A percentile compares a stretch with the other conserved stretches of the same genome.
These are phyloP conservation scores for Aspergillus wentii DNA, from an alignment of 495 filamentous ascomycete genomes.

Conservation along the genomic window DNA sequence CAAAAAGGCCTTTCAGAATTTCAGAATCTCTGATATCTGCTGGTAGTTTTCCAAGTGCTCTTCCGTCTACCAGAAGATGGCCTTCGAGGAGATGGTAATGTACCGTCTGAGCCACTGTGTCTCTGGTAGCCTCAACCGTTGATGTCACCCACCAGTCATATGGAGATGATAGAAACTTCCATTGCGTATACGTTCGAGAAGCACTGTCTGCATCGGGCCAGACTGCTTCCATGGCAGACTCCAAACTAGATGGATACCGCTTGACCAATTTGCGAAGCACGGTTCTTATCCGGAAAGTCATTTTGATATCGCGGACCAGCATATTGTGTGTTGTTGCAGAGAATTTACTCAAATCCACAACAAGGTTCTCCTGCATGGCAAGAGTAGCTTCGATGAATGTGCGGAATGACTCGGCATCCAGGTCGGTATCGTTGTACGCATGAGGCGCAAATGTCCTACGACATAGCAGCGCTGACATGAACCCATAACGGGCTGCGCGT, in stretches of 20 bases:
- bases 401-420: slow-evolving; percentile 20
- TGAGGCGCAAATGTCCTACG: slow-evolving; percentile 27
- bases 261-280: slow-evolving; percentile 18
- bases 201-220: slow-evolving; percentile 7
- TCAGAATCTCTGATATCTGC: slow-evolving; percentile 37
- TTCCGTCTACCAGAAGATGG: slow-evolving; percentile 51
- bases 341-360: not conserved
- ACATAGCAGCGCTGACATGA: slow-evolving; percentile 31
- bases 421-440: slow-evolving; percentile 6
- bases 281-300: slow-evolving; percentile 28
- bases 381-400: slow-evolving; percentile 30
- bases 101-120: slow-evolving; percentile 16
- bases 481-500: slow-evolving; percentile 19
- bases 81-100: slow-evolving; percentile 53
- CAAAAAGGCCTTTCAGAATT: slow-evolving; percentile 37
- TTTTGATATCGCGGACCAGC: slow-evolving; percentile 44
- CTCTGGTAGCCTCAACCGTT: slow-evolving; percentile 8
- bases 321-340: slow-evolving; percentile 19
- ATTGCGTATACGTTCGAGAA: slow-evolving; percentile 18
- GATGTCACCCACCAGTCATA: slow-evolving; percentile 23
- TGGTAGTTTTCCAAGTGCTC: slow-evolving; percentile 47
- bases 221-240: slow-evolving; percentile 11
- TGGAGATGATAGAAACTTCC: slow-evolving; percentile 11
- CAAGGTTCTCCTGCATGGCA: not conserved
- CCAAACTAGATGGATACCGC: slow-evolving; percentile 17